phyloP scores from a whole-genome alignment of 768 basidiomycete genomes.

The Hypsizygus marmoreus region DNA sequence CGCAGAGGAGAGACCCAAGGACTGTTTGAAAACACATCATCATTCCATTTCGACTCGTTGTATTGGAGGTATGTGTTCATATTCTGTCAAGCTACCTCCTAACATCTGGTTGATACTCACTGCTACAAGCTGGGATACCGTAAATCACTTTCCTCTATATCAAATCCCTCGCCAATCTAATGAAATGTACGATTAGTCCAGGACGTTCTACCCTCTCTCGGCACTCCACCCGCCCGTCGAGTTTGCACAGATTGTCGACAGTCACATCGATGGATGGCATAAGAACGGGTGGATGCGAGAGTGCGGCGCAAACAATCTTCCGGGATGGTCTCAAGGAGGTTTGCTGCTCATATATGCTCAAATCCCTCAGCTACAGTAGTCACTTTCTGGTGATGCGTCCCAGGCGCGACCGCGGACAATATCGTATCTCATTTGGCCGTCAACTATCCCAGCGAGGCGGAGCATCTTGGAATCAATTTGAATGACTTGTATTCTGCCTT shows the following conservation, averaged over 20 bases:
- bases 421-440: conserved; percentile 73
- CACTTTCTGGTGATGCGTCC: neutral
- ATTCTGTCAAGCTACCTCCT: neutral
- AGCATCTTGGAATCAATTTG: conserved; percentile 57
- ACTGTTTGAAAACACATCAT: conserved; percentile 53
- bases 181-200: conserved; percentile 42
- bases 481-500: conserved; percentile 64
- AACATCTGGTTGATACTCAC: conserved; percentile 1
- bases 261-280: conserved; percentile 69
- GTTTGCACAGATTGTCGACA: conserved; percentile 72
- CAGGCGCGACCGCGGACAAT: conserved; percentile 63
- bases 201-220: conserved; percentile 70
- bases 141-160: conserved; percentile 22
- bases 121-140: conserved; percentile 48
- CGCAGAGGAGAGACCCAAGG: conserved; percentile 72
- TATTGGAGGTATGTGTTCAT: conserved; percentile 55
- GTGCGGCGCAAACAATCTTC: conserved; percentile 67
- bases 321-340: conserved; percentile 77
- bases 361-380: neutral
- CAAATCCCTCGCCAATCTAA: neutral
- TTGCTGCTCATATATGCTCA: neutral
- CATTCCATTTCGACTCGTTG: conserved; percentile 70
- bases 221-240: conserved; percentile 66
- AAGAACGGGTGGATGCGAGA: conserved; percentile 80
- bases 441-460: conserved; percentile 68